phyloP scores from a whole-genome alignment of 129 eudicot species.

The Cynara cardunculus region DNA sequence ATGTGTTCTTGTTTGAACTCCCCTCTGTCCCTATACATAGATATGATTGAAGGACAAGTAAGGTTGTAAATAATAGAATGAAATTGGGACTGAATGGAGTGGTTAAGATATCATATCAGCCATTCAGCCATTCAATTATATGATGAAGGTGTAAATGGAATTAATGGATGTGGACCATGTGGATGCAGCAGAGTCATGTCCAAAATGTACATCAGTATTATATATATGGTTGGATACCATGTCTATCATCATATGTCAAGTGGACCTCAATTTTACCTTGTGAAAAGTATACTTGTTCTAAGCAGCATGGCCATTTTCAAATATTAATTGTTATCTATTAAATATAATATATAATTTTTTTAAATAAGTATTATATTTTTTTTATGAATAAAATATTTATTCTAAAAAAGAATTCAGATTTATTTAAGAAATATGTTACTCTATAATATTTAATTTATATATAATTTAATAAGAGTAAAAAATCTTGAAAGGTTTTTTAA shows the following conservation, averaged over 20 bases:
- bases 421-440: too few species aligned
- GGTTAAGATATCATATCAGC: constrained; percentile 26
- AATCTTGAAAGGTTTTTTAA: too few species aligned
- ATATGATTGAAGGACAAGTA: neutral
- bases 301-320: neutral
- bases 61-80: neutral
- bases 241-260: constrained; percentile 14
- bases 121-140: neutral
- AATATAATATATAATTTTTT: neutral
- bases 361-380: too few species aligned
- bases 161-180: constrained; percentile 32
- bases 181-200: constrained; percentile 13
- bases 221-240: constrained; percentile 8
- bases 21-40: too few species aligned
- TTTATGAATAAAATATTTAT: too few species aligned
- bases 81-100: neutral
- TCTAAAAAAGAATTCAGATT: too few species aligned
- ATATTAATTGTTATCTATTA: neutral
- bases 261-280: constrained; percentile 5
- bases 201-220: constrained; percentile 16
- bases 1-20: too few species aligned
- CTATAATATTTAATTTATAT: too few species aligned
- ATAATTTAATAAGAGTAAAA: too few species aligned
- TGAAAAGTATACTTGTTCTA: neutral
- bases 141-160: constrained; percentile 8